Evolutionary conservation across 2,329 filamentous ascomycete species (phyloP).

Genomic region (Claviceps quebecensis): DNA sequence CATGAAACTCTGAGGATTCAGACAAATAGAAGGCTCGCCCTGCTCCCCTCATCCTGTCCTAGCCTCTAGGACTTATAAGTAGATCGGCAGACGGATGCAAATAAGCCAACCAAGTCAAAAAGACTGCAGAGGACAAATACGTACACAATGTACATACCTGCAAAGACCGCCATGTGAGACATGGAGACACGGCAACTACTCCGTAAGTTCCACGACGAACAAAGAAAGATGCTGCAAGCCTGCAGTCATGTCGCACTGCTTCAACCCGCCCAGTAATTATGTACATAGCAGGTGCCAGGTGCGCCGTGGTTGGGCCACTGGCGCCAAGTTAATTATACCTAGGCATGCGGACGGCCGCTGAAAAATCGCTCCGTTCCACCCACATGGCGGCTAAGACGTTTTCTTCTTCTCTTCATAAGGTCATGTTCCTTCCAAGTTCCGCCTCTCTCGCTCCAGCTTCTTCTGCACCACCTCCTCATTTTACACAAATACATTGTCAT

Average conservation of each 20-base stretch:
- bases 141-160: no score
- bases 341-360: conserved; percentile 2
- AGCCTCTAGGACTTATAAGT: no score
- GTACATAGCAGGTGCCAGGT: background rate
- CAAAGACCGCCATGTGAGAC: no score
- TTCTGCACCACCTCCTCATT: background rate
- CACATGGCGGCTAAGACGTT: background rate
- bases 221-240: no score
- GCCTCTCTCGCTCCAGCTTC: conserved; percentile 2
- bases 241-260: no score
- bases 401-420: background rate
- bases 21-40: no score
- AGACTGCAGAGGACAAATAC: no score
- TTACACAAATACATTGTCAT: background rate
- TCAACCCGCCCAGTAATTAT: background rate
- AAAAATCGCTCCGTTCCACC: conserved; percentile 4
- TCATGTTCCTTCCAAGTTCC: background rate
- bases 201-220: no score
- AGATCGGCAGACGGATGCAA: background rate
- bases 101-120: background rate
- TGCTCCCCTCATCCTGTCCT: background rate
- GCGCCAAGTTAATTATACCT: background rate
- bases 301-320: background rate
- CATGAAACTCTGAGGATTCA: no score
- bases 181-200: no score